A percentile compares a stretch with the other conserved stretches of the same genome.
phyloP scores from a whole-genome alignment of 2,329 filamentous ascomycete species.

The Hypoxylon sp. region DNA sequence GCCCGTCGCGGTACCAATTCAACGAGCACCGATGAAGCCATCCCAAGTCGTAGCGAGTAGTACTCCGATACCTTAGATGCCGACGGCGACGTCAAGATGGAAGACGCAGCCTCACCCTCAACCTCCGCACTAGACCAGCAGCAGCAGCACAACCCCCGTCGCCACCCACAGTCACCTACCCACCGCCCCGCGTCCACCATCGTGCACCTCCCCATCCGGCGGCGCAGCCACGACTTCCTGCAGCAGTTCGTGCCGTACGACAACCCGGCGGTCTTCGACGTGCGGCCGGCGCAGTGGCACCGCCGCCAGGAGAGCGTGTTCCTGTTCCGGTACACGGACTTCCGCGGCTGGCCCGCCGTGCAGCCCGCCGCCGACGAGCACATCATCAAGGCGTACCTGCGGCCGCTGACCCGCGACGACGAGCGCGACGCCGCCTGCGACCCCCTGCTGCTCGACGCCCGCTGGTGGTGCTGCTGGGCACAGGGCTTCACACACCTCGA shows the following conservation, averaged over 20 bases:
- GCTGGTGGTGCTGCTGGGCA: slow-evolving; percentile 44
- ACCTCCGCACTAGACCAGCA: not conserved
- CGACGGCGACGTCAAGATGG: slow-evolving; percentile 41
- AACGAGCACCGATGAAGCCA: not conserved
- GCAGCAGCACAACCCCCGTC: not conserved
- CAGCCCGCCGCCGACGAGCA: slow-evolving; percentile 30
- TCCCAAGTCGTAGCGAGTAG: slow-evolving; percentile 19
- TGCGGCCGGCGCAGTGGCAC: slow-evolving; percentile 36
- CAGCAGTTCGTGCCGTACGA: slow-evolving; percentile 40
- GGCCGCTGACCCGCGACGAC: slow-evolving; percentile 18
- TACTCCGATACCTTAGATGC: slow-evolving; percentile 21
- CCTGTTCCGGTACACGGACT: slow-evolving; percentile 44
- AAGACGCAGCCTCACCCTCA: slow-evolving; percentile 16
- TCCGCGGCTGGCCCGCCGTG: slow-evolving; percentile 38
- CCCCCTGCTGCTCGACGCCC: slow-evolving; percentile 31
- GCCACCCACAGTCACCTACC: not conserved
- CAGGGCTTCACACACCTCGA: slow-evolving; percentile 44
- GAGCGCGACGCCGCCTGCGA: slow-evolving; percentile 11
- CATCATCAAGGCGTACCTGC: slow-evolving; percentile 34
- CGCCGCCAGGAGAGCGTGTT: slow-evolving; percentile 29
- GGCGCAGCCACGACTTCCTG: not conserved
- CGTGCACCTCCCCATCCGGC: slow-evolving; percentile 37
- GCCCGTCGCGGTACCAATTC: not conserved
- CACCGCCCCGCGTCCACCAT: not conserved
- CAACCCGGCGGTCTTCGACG: slow-evolving; percentile 35